Conservation (phyloP, 441 rosid species). For the Euphorbia celastroides region DNA sequence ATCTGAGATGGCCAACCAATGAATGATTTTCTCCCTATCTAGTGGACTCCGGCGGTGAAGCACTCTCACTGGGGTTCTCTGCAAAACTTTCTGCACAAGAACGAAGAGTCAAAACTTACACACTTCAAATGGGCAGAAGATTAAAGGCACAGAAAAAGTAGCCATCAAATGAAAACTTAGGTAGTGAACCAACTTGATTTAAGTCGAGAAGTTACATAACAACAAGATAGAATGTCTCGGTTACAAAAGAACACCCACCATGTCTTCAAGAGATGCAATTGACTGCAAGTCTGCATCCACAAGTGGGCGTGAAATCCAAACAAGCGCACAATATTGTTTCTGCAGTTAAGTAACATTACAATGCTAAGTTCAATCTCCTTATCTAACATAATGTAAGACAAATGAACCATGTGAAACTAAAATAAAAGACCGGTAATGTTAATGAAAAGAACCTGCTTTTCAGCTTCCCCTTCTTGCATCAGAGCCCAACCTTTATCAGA, state of each 20-base stretch:
- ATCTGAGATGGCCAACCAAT: constrained; percentile 48
- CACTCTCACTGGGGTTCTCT: constrained; percentile 89
- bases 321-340: constrained; percentile 94
- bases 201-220: not conserved
- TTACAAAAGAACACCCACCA: constrained; percentile 46
- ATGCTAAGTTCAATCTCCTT: constrained; percentile 5
- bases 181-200: not conserved
- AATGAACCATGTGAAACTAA: not conserved
- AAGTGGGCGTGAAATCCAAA: constrained; percentile 89
- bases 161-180: constrained; percentile 3
- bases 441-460: constrained; percentile 59
- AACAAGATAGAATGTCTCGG: not conserved
- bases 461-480: constrained; percentile 99
- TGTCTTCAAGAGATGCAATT: constrained; percentile 53
- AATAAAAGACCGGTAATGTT: not conserved
- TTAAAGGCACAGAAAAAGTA: constrained; percentile 5
- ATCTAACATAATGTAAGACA: not conserved
- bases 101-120: constrained; percentile 3
- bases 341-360: constrained; percentile 28
- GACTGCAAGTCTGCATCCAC: constrained; percentile 56
- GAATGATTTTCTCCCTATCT: constrained; percentile 75
- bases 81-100: constrained; percentile 58
- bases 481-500: constrained; percentile 68
- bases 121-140: constrained; percentile 2
- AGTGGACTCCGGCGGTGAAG: constrained; percentile 96